Base-by-base conservation (phyloP, 768 basidiomycete genomes). In the Floccularia luteovirens region DNA sequence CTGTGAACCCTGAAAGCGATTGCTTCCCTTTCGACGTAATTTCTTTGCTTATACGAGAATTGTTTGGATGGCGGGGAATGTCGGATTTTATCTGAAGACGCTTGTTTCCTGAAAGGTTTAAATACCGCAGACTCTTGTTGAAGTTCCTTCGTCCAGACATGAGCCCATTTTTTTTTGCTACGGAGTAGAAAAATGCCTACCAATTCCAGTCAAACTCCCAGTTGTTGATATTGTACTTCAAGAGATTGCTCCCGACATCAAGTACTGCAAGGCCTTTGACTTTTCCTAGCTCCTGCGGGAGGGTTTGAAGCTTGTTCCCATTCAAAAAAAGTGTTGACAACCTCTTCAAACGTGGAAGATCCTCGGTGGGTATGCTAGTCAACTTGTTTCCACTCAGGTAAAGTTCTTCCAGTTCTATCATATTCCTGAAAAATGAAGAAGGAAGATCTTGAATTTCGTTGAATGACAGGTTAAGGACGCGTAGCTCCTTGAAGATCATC, bases 181-280 rank as follows among this genome's bases (percentile, higher is more conserved):
- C 20, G 25, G 8, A 27, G 3, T 32, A 21, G 34, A 44, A 21
- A 30, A 16, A 16, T 24, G 64, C 77, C 36, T 48, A 94, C 94
- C 96, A 97, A 57, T 99, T 98, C 93, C 93, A 98, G 62, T 99
- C 96, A 59, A 92, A 98, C 57, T 94, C 90, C 84, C 84, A 92
- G 53, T 99, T 99, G 49, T 90, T 87, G 50, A 96, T 91, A 56
- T 98, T 99, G 62, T 98, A 98, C 72, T 87, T 90, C 60, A 99
- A 67, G 39, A 79, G 60, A 57, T 99, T 99, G 57, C 84, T 92
- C 5, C 96, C 93, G 3, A 88, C 93, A 54, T 99, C 96, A 49
- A 99, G 69, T 23, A 86, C 77, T 39, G 71, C 75, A 52, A 99
- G 64, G 34, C 73, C 80, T 54, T 75, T 73, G 43, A 96, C 75